These are phyloP conservation scores for Maudiozyma serrabonitensis DNA, from an alignment of 805 yeast genomes.

Conservation along the genomic window DNA sequence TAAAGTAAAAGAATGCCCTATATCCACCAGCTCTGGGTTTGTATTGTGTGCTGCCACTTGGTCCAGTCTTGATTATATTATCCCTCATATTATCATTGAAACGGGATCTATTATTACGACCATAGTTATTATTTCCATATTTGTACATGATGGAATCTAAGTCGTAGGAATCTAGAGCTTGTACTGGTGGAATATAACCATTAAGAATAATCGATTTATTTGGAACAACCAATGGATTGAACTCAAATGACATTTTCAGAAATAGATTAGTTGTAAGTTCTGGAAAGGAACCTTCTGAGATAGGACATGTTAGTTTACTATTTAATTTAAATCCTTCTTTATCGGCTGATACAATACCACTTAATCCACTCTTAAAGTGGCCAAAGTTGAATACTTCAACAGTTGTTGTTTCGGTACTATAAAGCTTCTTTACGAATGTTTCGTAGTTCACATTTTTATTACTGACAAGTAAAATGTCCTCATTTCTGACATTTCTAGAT, in stretches of 20 bases:
- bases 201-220: conserved; percentile 73
- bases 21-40: conserved; percentile 44
- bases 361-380: conserved; percentile 43
- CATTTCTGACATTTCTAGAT: conserved; percentile 58
- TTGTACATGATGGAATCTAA: conserved; percentile 49
- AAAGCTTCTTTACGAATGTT: conserved; percentile 25
- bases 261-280: conserved; percentile 35
- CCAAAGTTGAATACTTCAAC: conserved; percentile 32
- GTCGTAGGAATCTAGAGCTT: conserved; percentile 60
- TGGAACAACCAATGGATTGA: conserved; percentile 34
- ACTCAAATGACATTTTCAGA: conserved; percentile 44
- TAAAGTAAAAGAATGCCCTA: conserved; percentile 34
- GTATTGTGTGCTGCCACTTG: conserved; percentile 37
- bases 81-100: conserved; percentile 30
- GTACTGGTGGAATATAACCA: conserved; percentile 59
- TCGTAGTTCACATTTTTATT: conserved; percentile 43
- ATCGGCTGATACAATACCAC: conserved; percentile 43
- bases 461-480: conserved; percentile 63
- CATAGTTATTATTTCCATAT: conserved; percentile 26
- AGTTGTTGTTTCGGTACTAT: conserved; percentile 16
- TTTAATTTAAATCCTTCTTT: conserved; percentile 25
- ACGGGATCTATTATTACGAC: conserved; percentile 22
- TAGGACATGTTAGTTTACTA: conserved; percentile 29
- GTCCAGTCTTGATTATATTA: conserved; percentile 38
- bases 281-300: conserved; percentile 27